phyloP scores from a whole-genome alignment of 2,329 filamentous ascomycete species.

The Thermothelomyces thermophilus region DNA sequence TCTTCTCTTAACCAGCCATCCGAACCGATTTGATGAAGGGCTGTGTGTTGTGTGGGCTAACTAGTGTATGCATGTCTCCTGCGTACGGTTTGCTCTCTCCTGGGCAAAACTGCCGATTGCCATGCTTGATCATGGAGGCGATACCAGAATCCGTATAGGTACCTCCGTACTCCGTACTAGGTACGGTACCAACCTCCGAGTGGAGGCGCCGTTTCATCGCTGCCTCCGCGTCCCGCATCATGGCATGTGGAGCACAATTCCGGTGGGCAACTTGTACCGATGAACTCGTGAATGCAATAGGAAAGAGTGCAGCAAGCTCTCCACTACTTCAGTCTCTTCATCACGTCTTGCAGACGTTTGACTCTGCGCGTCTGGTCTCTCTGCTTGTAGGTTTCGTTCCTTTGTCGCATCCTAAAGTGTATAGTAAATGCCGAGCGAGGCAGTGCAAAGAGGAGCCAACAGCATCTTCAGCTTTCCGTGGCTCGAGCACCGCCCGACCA shows the following conservation, averaged over 20 bases:
- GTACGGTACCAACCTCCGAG: background rate
- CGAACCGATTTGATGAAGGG: too few species aligned
- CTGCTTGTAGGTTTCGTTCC: background rate
- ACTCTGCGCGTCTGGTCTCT: too few species aligned
- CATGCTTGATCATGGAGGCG: too few species aligned
- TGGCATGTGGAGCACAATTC: background rate
- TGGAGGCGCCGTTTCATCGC: background rate
- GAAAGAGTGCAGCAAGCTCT: too few species aligned
- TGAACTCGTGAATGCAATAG: background rate
- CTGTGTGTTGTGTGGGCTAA: too few species aligned
- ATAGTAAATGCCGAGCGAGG: slow-evolving; percentile 14
- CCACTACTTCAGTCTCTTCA: too few species aligned
- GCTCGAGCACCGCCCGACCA: slow-evolving; percentile 4
- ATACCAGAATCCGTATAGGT: too few species aligned
- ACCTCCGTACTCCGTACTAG: too few species aligned
- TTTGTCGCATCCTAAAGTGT: background rate
- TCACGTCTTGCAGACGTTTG: too few species aligned
- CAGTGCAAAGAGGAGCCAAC: slow-evolving; percentile 16
- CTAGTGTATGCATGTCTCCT: too few species aligned
- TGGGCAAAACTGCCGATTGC: too few species aligned
- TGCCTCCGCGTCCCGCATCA: background rate
- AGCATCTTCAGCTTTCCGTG: slow-evolving; percentile 6
- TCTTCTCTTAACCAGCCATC: background rate
- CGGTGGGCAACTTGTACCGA: background rate
- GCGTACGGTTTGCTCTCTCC: too few species aligned